Percentiles rank a stretch among this genome's conserved stretches.
Conservation (phyloP, 805 yeast genomes). For the Ascoidea rubescens region DNA sequence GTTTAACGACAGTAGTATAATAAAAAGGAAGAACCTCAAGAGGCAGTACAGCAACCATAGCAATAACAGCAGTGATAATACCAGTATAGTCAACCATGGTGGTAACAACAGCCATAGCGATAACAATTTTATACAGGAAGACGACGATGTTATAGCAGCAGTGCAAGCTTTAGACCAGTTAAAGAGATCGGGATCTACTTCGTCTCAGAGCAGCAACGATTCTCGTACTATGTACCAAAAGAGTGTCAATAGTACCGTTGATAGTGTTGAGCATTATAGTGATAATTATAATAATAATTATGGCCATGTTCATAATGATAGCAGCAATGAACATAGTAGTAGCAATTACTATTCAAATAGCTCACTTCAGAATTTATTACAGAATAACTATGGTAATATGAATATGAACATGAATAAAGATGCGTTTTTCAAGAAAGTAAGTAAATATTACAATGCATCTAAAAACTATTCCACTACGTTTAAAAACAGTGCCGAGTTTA, state of each 20-base stretch:
- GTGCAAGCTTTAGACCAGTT: constrained; percentile 10
- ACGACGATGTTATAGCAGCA: constrained; percentile 5
- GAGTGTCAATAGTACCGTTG: neutral
- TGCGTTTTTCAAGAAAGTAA: constrained; percentile 6
- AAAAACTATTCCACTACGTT: constrained; percentile 10
- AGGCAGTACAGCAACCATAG: too few relatives aligned
- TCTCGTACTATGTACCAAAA: neutral
- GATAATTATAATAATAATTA: neutral
- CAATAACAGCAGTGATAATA: too few relatives aligned
- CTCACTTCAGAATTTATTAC: neutral
- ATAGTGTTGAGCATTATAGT: neutral
- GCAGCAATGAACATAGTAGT: neutral
- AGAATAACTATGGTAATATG: neutral
- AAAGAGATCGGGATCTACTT: constrained; percentile 4
- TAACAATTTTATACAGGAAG: constrained; percentile 3
- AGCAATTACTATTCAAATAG: neutral
- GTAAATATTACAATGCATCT: constrained; percentile 9
- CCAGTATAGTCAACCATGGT: neutral
- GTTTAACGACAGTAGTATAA: too few relatives aligned
- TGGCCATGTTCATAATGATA: neutral
- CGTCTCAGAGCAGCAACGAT: neutral
- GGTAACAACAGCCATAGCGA: neutral
- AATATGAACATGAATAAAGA: constrained; percentile 4
- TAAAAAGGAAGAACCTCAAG: too few relatives aligned
- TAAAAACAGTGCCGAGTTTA: constrained; percentile 10